Conservation (phyloP, 2,329 filamentous ascomycete genomes). For the Phialocephala subalpina region DNA sequence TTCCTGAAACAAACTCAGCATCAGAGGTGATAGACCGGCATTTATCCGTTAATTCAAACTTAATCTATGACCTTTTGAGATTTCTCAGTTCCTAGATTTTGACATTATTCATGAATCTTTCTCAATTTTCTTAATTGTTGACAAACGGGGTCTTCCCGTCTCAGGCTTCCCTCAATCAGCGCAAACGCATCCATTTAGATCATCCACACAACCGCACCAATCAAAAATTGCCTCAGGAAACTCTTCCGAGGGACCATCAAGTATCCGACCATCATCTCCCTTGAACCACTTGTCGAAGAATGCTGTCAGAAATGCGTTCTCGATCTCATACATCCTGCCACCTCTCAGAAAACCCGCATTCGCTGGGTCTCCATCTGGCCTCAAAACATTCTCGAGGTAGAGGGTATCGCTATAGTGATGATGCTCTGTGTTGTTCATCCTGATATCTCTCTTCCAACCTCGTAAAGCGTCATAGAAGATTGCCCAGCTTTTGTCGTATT, state of each 20-base stretch:
- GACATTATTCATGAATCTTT: too few relatives aligned
- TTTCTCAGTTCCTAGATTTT: too few relatives aligned
- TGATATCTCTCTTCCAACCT: slow-evolving; percentile 36
- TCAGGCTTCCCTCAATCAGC: neutral
- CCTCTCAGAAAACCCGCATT: slow-evolving; percentile 33
- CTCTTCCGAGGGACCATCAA: slow-evolving; percentile 10
- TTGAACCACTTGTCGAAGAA: slow-evolving; percentile 37
- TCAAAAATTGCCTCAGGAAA: slow-evolving; percentile 19
- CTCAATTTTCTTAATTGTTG: too few relatives aligned
- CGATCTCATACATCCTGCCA: slow-evolving; percentile 33
- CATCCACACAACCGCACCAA: neutral
- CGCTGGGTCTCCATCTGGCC: slow-evolving; percentile 9
- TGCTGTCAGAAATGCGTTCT: slow-evolving; percentile 33
- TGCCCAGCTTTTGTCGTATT: slow-evolving; percentile 29
- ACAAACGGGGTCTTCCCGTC: too few relatives aligned
- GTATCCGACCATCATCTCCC: slow-evolving; percentile 8
- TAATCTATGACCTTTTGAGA: too few relatives aligned
- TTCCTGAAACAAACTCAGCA: too few relatives aligned
- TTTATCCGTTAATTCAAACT: too few relatives aligned
- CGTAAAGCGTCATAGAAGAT: slow-evolving; percentile 27
- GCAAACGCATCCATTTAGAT: neutral
- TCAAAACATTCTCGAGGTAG: slow-evolving; percentile 28
- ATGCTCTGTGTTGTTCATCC: slow-evolving; percentile 28
- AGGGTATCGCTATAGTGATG: slow-evolving; percentile 32
- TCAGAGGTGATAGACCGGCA: too few relatives aligned